These are phyloP conservation scores for Elongisporangium undulatum DNA, from an alignment of 352 stramenopile genomes.

Conservation along the genomic window DNA sequence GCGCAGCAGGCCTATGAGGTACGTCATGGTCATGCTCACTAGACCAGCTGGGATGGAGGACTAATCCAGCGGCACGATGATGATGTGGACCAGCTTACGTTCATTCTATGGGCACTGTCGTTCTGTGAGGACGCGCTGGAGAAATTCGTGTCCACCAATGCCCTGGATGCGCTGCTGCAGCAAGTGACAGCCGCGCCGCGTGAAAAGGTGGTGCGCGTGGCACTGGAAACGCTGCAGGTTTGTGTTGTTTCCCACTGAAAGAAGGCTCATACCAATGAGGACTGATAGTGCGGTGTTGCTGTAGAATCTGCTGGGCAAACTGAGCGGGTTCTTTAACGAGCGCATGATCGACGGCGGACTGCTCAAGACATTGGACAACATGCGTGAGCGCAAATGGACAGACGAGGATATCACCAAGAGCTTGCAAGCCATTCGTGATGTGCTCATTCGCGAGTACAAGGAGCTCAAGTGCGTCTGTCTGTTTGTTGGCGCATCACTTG, in stretches of 20 bases:
- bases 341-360: conserved; percentile 96
- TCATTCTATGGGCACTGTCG: conserved; percentile 96
- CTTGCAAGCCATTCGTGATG: conserved; percentile 72
- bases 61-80: neutral
- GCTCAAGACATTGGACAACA: conserved; percentile 93
- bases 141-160: conserved; percentile 64
- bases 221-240: conserved; percentile 89
- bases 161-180: conserved; percentile 68
- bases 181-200: conserved; percentile 91
- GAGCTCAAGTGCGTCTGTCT: conserved; percentile 69
- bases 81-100: conserved; percentile 74
- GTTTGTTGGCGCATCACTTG: neutral
- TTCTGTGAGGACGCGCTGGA: conserved; percentile 86
- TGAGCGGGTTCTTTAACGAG: conserved; percentile 81
- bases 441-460: conserved; percentile 86
- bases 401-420: conserved; percentile 93
- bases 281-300: neutral
- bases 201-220: conserved; percentile 97
- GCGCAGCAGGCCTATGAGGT: conserved; percentile 96
- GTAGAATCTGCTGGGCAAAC: conserved; percentile 78
- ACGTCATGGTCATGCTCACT: neutral
- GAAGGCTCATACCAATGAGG: neutral
- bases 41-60: neutral
- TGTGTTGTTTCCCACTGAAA: neutral
- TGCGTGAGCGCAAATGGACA: conserved; percentile 93